Conservation (phyloP, 1,284 basidiomycete genomes). For the Cutaneotrichosporon sp. region DNA sequence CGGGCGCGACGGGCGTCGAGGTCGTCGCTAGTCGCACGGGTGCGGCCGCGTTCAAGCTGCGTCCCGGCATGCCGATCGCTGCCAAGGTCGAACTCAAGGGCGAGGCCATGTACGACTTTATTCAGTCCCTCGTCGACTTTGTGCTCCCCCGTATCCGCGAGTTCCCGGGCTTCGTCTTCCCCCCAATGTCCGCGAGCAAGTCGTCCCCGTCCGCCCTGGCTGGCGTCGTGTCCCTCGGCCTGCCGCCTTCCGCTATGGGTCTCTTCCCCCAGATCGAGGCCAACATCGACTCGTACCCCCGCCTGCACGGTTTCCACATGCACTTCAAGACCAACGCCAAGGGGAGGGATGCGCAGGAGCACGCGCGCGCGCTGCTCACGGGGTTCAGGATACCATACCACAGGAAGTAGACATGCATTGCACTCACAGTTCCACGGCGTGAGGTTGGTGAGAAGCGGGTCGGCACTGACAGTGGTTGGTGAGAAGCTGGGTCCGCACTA, state of each 20-base stretch:
- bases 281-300: slow-evolving; percentile 81
- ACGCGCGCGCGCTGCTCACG: slow-evolving; percentile 73
- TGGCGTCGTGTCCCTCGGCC: slow-evolving; percentile 84
- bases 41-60: slow-evolving; percentile 76
- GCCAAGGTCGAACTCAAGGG: slow-evolving; percentile 86
- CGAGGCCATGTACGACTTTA: slow-evolving; percentile 88
- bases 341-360: slow-evolving; percentile 78
- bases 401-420: slow-evolving; percentile 31
- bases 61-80: slow-evolving; percentile 75
- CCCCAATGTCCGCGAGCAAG: slow-evolving; percentile 52
- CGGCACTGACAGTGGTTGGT: too few species aligned
- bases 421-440: neutral
- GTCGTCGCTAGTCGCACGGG: slow-evolving; percentile 72
- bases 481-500: too few species aligned
- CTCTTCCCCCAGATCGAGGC: slow-evolving; percentile 93
- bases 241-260: slow-evolving; percentile 76
- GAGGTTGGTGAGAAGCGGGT: too few species aligned
- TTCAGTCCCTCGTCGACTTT: slow-evolving; percentile 83
- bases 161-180: slow-evolving; percentile 79
- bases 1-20: slow-evolving; percentile 69
- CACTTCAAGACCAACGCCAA: slow-evolving; percentile 81
- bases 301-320: slow-evolving; percentile 79
- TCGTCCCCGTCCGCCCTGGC: slow-evolving; percentile 67
- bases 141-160: slow-evolving; percentile 89
- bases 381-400: slow-evolving; percentile 84